phyloP scores from a whole-genome alignment of 345 rosid species.

The Ceriops zippeliana region DNA sequence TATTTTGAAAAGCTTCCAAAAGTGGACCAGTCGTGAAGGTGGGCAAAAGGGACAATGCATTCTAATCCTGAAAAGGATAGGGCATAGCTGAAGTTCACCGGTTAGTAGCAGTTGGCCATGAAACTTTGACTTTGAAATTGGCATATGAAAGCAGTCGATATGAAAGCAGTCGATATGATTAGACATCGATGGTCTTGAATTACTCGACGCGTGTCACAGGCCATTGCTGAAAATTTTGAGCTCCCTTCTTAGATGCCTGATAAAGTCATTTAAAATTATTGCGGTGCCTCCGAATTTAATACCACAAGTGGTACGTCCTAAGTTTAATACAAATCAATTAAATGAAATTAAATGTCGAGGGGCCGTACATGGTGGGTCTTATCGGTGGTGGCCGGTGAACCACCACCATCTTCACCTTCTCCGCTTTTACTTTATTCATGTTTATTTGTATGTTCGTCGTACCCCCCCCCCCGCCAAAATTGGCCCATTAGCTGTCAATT shows the following conservation, averaged over 20 bases:
- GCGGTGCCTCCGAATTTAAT: constrained; percentile 30
- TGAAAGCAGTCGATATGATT: background rate
- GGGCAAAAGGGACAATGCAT: too few species aligned
- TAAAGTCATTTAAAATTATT: background rate
- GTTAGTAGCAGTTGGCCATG: too few species aligned
- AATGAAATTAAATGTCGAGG: constrained; percentile 1
- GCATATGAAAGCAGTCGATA: background rate
- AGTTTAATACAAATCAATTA: background rate
- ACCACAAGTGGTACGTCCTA: background rate
- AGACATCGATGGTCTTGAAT: background rate
- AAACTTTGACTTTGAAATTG: constrained; percentile 20
- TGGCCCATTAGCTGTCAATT: constrained; percentile 59
- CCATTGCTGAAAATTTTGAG: background rate
- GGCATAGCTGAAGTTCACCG: too few species aligned
- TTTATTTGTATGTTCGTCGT: background rate
- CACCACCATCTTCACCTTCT: background rate
- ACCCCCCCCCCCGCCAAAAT: background rate
- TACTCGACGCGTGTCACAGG: background rate
- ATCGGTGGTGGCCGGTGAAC: constrained; percentile 24
- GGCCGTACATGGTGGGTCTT: constrained; percentile 1
- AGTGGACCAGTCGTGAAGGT: too few species aligned
- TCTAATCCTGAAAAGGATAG: too few species aligned
- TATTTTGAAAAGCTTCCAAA: too few species aligned
- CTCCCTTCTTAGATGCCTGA: background rate
- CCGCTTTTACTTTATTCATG: background rate